Evolutionary conservation across 2,329 filamentous ascomycete genomes (phyloP), one percentile per base, ranked within the genome.

Genomic region (Trichoderma sp.): DNA sequence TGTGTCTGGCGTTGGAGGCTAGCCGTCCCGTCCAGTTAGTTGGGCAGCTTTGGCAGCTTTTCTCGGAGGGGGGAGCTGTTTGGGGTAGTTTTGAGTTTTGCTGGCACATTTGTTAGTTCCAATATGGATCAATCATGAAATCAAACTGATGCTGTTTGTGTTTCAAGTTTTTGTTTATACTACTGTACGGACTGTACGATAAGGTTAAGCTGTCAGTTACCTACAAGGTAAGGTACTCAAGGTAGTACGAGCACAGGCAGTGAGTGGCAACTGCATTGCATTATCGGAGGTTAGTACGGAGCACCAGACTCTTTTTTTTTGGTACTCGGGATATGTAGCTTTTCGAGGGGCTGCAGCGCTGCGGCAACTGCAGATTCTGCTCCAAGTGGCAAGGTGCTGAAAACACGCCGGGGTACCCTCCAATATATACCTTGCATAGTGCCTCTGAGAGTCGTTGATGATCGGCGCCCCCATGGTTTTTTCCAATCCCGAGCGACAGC

Each of bases 391-490:
- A 50, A 50, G 43, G 43, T 50, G 43, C 43, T 50, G 43, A 50
- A 50, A 50, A 50, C 43, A 50, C 4, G 43, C 43, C 43, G n/a
- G 43, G 43, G 43, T 50, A 50, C 43, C 32, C 43, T 47, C 20
- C 26, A 32, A 68, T 57, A 68, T 32, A 57, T 34, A 47, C 65
- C 34, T 57, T 30, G 50, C 64, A 67, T 57, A 47, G 23, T 23
- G 28, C 32, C 50, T n/a, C 23, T 23, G 59, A 50, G 43, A 50
- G n/a, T 30, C 64, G 39, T 67, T 58, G 64, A 53, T 61, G 36
- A 69, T 69, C 57, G 55, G 67, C 68, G 32, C 39, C 30, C 68
- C 68, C 39, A 63, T 64, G 68, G 57, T 20, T 39, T 68, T 70
- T 64, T 65, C 17, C n/a, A 32, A 28, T 15, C n/a, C n/a, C 39